Evolutionary conservation across 164 flowering plant species (phyloP).

Genomic region (Magnolia officinalis): DNA sequence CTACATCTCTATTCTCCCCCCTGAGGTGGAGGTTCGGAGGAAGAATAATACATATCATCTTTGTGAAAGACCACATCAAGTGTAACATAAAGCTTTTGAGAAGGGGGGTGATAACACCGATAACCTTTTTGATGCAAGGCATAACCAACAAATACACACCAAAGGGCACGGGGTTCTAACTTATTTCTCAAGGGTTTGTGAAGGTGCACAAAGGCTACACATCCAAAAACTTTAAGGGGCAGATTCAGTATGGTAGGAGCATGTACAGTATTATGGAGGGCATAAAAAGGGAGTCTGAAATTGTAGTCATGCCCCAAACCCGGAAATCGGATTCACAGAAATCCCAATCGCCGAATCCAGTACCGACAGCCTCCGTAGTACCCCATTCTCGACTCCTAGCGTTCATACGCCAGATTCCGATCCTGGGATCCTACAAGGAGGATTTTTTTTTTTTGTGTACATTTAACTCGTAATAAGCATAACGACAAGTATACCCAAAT

Average conservation of each 20-base stretch:
- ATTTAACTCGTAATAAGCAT: no score
- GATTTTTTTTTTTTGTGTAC: no score
- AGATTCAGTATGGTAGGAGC: not conserved
- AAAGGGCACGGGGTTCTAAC: not conserved
- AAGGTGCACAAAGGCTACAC: conserved; percentile 5
- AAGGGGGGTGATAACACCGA: not conserved
- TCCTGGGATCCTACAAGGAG: no score
- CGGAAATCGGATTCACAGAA: no score
- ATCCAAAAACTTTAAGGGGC: not conserved
- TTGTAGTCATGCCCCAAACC: no score
- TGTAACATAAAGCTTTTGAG: not conserved
- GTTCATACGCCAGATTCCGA: no score
- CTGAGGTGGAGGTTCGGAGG: not conserved
- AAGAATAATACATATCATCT: not conserved
- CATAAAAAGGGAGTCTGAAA: not conserved
- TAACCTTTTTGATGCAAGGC: not conserved
- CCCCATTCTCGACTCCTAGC: no score
- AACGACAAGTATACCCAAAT: no score
- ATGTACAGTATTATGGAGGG: not conserved
- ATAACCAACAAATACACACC: conserved; percentile 1
- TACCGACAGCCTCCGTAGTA: no score
- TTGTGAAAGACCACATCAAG: not conserved
- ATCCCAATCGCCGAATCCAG: no score
- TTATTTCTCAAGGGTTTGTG: not conserved
- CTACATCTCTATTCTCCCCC: no score